These are phyloP conservation scores for Miscanthus lutarioriparius DNA, from an alignment of 176 grass and related monocot species.

Conservation along the genomic window DNA sequence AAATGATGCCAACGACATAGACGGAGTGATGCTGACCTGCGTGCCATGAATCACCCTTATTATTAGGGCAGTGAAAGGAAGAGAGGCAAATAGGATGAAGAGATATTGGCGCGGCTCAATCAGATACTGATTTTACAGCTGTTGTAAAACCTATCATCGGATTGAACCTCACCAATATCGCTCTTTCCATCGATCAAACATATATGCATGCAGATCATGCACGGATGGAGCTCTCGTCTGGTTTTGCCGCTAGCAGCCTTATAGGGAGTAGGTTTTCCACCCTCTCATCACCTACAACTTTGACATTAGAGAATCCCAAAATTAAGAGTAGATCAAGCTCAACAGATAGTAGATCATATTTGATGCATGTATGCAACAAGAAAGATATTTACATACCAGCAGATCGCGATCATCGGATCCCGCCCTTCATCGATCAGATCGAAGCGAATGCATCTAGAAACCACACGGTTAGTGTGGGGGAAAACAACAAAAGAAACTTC, in stretches of 20 bases:
- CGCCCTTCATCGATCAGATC: background rate
- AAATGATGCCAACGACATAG: background rate
- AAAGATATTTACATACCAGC: slow-evolving; percentile 6
- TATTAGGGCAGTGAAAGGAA: background rate
- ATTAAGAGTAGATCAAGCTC: background rate
- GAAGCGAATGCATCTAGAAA: background rate
- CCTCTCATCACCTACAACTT: background rate
- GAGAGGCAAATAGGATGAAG: slow-evolving; percentile 33
- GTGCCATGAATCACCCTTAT: background rate
- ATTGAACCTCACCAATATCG: no score
- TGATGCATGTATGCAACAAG: background rate
- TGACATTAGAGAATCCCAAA: background rate
- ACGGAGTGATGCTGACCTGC: slow-evolving; percentile 17
- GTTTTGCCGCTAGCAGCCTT: slow-evolving; percentile 1
- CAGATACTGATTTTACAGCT: slow-evolving; percentile 55
- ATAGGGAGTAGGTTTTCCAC: background rate
- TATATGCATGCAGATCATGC: background rate
- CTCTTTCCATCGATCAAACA: background rate
- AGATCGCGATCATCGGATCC: background rate
- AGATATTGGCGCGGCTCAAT: slow-evolving; percentile 99
- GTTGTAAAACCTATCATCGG: background rate
- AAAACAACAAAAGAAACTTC: background rate
- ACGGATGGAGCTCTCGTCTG: background rate
- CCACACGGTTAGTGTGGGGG: background rate
- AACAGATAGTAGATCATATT: slow-evolving; percentile 1